phyloP scores from a whole-genome alignment of 2,329 filamentous ascomycete genomes.

The Chaetothyriales sp. region DNA sequence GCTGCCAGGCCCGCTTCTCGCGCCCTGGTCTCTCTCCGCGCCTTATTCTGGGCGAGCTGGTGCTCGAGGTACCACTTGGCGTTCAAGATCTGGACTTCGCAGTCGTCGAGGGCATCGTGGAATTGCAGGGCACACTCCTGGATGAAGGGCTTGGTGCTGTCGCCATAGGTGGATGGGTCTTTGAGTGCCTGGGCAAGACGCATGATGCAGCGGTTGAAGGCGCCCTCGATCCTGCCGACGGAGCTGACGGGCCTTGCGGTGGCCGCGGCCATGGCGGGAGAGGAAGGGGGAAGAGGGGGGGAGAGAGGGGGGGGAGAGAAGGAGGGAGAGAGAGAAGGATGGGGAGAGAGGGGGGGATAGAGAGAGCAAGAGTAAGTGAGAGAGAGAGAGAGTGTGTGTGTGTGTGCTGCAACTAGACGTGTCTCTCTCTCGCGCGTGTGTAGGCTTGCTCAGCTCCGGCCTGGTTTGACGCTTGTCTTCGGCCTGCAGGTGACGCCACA shows the following conservation, averaged over 20 bases:
- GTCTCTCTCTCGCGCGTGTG: too few species aligned
- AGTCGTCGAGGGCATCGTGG: conserved; percentile 19
- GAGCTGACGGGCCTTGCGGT: conserved; percentile 16
- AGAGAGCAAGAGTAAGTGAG: too few species aligned
- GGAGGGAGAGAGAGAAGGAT: too few species aligned
- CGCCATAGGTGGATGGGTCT: conserved; percentile 16
- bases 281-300: too few species aligned
- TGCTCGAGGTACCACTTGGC: conserved; percentile 19
- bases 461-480: background rate
- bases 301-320: too few species aligned
- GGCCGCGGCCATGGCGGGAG: conserved; percentile 4
- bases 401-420: too few species aligned
- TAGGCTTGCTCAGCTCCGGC: too few species aligned
- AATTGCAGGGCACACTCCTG: conserved; percentile 17
- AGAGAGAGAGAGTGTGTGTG: too few species aligned
- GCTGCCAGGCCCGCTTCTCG: conserved; percentile 12
- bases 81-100: conserved; percentile 17
- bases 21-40: conserved; percentile 14
- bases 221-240: conserved; percentile 15
- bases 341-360: too few species aligned
- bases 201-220: conserved; percentile 18
- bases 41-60: conserved; percentile 13
- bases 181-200: conserved; percentile 17
- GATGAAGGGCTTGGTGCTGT: conserved; percentile 15
- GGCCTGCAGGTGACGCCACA: background rate